Percentiles rank a stretch among this genome's conserved stretches.
These are phyloP conservation scores for Apocynum venetum DNA, from an alignment of 257 asterid genomes.

Conservation along the genomic window DNA sequence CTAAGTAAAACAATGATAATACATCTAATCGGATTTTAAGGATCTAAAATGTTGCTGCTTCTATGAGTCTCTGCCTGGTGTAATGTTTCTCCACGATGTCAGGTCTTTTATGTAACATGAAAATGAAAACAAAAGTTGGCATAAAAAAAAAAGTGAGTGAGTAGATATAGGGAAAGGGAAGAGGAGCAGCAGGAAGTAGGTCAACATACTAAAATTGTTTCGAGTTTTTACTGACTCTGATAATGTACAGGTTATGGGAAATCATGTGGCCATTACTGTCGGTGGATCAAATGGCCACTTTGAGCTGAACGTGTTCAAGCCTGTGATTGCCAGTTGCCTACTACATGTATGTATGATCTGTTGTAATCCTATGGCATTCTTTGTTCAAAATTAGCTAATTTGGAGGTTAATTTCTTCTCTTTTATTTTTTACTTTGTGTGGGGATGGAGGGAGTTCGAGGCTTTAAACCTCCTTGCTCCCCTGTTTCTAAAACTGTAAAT, in stretches of 20 bases:
- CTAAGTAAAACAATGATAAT: background rate
- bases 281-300: constrained; percentile 96
- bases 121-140: background rate
- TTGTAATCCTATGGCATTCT: constrained; percentile 8
- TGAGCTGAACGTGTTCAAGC: constrained; percentile 92
- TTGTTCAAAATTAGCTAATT: background rate
- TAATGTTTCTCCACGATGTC: background rate
- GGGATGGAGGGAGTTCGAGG: background rate
- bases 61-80: background rate
- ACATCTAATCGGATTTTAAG: background rate
- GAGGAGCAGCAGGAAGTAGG: background rate
- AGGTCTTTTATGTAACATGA: background rate
- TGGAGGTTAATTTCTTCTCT: background rate
- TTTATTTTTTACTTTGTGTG: background rate
- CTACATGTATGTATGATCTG: constrained; percentile 56
- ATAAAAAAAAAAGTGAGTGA: background rate
- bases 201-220: background rate
- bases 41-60: background rate
- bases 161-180: background rate
- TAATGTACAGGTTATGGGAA: constrained; percentile 65
- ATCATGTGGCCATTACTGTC: constrained; percentile 84
- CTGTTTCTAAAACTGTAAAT: background rate
- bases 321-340: constrained; percentile 83
- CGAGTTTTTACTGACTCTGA: background rate
- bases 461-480: background rate